Base-by-base conservation (phyloP, 345 rosid species). In the Aurinia saxatilis region DNA sequence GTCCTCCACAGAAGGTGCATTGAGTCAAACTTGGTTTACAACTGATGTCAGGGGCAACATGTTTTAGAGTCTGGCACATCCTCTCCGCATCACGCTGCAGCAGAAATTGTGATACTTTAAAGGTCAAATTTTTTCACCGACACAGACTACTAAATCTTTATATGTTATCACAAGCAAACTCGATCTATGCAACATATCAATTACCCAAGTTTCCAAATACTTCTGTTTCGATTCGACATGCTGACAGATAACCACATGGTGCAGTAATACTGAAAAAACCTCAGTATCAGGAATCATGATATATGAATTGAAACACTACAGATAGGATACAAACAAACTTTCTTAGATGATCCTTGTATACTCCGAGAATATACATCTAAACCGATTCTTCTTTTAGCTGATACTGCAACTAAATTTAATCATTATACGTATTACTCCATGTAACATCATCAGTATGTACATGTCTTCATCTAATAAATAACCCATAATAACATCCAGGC, bases 51-150 rank as follows among this genome's bases (percentile, higher is more conserved):
- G 65, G 14, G 36, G 82, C 38, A 67, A 71, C 80, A 56, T 75
- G 60, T 37, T 53, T 80, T 50, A 91, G n/a, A 74, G 56, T 58
- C 51, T 36, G 69, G 72, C 80, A 89, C 80, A 85, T 71, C 81
- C 61, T 82, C 80, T 77, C 87, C 40, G 90, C 95, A 74, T 92
- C 88, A 68, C 27, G 66, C 98, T 91, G 79, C 68, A 63, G 41
- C 63, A 44, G 50, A 48, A 72, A 13, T 59, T 19, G 6, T 8
- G 15, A 31, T 34, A 15, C 40, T 29, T 14, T 34, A 46, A 8
- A 35, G n/a, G 40, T 60, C 31, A 59, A 5, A 34, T 16, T 38
- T 39, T 13, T 48, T 31, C 8, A 30, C 16, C 5, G 8, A 49
- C 18, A 39, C 46, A 56, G 25, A 46, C 17, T 8, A 59, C 1